Base-by-base conservation (phyloP, 2,329 filamentous ascomycete species). In the Mollisiaceae sp. region DNA sequence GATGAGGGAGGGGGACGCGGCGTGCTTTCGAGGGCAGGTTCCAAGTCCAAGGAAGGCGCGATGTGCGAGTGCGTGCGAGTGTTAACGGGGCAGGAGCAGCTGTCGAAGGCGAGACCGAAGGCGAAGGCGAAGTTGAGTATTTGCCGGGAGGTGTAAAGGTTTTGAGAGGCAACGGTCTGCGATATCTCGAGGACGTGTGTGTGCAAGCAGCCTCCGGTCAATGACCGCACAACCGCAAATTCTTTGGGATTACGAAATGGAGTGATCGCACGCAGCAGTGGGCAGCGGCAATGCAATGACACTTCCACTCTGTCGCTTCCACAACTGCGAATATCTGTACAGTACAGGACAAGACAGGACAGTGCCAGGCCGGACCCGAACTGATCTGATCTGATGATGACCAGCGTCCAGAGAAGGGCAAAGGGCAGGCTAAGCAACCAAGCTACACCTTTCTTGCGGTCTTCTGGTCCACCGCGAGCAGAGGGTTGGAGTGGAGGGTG, bases 1-100 rank as follows among this genome's bases (percentile, higher is more conserved):
- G 61, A 64, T 59, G 52, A 59, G 65, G 52, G 62, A 62, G 67
- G 38, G 55, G 35, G 20, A 12, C 50, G 50, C 50, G 64, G 43
- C n/a, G 63, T 55, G 52, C 20, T 61, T 18, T 60, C 39, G 38
- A 54, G 41, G 50, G 50, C 54, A 55, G 22, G 62, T 36, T 27
- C 57, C n/a, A 22, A 24, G 22, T 54, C 27, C 22, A 18, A 12
- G 50, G 50, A 32, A 54, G 50, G 35, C 39, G 57, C 41, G 18
- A 43, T 32, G 62, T 52, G 60, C 47, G 58, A 59, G 24, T 22
- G 45, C 22, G 41, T 18, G 18, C 11, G 45, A 50, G 41, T 15
- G n/a, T n/a, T 50, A 8, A 8, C 27, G 27, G 6, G 27, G 27
- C 27, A 32, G n/a, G n/a, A 32, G 27, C 27, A 32, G 27, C 27